Evolutionary conservation across 2,329 filamentous ascomycete species (phyloP).

Genomic region (Clonostachys rhizophaga): DNA sequence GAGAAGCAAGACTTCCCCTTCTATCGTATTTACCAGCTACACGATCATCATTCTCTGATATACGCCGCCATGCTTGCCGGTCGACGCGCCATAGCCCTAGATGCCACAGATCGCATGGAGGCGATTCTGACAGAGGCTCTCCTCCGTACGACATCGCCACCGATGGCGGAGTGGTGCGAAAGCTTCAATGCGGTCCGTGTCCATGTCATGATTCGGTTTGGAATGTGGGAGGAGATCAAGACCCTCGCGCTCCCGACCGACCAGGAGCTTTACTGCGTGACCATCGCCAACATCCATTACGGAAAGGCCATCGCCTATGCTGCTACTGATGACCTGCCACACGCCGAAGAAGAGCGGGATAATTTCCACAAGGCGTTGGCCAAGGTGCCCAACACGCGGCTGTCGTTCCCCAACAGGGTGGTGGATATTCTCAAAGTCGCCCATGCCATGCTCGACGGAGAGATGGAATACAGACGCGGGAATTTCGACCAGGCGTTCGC

Average conservation of each 20-base stretch:
- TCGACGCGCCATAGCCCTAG: slow-evolving; percentile 53
- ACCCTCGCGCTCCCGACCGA: slow-evolving; percentile 48
- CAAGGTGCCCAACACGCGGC: slow-evolving; percentile 49
- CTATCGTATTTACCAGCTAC: slow-evolving; percentile 68
- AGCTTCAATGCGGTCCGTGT: slow-evolving; percentile 57
- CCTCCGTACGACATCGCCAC: slow-evolving; percentile 53
- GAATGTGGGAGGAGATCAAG: slow-evolving; percentile 60
- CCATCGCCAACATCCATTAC: slow-evolving; percentile 61
- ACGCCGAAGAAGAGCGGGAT: slow-evolving; percentile 40
- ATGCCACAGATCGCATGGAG: slow-evolving; percentile 54
- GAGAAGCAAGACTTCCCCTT: slow-evolving; percentile 57
- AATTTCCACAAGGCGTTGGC: slow-evolving; percentile 42
- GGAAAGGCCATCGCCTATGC: slow-evolving; percentile 61
- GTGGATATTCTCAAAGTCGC: slow-evolving; percentile 53
- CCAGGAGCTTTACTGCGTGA: slow-evolving; percentile 54
- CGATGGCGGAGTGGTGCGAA: slow-evolving; percentile 71
- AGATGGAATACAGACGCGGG: slow-evolving; percentile 60
- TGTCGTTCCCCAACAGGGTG: slow-evolving; percentile 15
- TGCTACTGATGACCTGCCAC: slow-evolving; percentile 41
- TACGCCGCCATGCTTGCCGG: slow-evolving; percentile 76
- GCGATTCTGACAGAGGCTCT: slow-evolving; percentile 54
- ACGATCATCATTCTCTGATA: slow-evolving; percentile 68
- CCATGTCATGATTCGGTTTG: slow-evolving; percentile 68
- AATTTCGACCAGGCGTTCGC: slow-evolving; percentile 51
- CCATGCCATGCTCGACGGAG: slow-evolving; percentile 63